These are phyloP conservation scores for Omphalea diandra DNA, from an alignment of 441 rosid genomes.

Conservation along the genomic window DNA sequence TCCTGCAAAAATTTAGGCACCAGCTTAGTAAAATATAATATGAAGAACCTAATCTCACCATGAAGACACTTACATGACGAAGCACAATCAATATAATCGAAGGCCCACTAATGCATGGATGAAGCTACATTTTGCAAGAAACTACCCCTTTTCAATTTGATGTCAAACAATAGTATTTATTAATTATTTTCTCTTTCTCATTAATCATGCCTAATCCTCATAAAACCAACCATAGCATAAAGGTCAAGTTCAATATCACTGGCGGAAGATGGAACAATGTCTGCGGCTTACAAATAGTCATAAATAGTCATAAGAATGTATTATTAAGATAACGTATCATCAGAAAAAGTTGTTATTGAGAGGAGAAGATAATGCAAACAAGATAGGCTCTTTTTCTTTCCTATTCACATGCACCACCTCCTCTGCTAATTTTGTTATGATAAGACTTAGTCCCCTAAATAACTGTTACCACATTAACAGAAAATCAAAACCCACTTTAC, in stretches of 20 bases:
- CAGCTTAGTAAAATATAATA: not conserved
- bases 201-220: no score
- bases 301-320: not conserved
- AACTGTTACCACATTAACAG: no score
- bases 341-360: no score
- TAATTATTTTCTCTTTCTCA: no score
- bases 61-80: not conserved
- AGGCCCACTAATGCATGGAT: not conserved
- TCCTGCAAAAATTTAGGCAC: slow-evolving; percentile 3
- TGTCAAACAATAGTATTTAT: no score
- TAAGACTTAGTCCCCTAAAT: no score
- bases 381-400: not conserved
- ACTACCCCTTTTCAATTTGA: no score
- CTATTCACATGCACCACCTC: no score
- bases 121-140: not conserved
- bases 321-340: not conserved
- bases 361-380: not conserved
- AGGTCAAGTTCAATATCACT: not conserved
- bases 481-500: not conserved
- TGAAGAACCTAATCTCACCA: not conserved
- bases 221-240: not conserved
- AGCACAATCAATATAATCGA: not conserved
- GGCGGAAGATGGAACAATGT: not conserved
- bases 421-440: no score
- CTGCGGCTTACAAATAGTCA: not conserved